phyloP scores from a whole-genome alignment of 805 yeast genomes.

The Lachancea cidri region DNA sequence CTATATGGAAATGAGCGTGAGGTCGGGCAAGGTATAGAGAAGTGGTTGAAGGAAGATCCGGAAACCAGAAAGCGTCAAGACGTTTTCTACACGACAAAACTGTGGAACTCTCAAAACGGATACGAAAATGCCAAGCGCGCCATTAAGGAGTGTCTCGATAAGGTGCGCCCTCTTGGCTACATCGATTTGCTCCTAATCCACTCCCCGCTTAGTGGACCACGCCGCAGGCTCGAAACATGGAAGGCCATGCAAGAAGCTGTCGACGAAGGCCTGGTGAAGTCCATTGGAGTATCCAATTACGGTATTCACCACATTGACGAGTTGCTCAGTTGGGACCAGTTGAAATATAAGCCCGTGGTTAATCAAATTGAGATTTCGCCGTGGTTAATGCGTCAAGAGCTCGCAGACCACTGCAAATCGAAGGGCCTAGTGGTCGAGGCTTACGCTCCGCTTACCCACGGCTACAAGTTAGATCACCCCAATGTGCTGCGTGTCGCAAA shows the following conservation, averaged over 20 bases:
- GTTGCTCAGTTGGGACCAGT: conserved; percentile 50
- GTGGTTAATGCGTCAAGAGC: conserved; percentile 65
- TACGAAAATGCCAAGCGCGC: conserved; percentile 53
- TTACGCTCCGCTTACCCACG: conserved; percentile 72
- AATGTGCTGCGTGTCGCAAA: conserved; percentile 45
- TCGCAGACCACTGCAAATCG: conserved; percentile 54
- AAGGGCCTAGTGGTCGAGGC: conserved; percentile 64
- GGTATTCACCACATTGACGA: conserved; percentile 57
- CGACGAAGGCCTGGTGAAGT: conserved; percentile 49
- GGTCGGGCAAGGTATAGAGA: conserved; percentile 52
- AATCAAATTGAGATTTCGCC: conserved; percentile 84
- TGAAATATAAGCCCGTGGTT: conserved; percentile 58
- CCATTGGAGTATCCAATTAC: conserved; percentile 78
- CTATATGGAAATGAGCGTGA: conserved; percentile 61
- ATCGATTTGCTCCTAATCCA: conserved; percentile 70
- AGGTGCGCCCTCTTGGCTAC: conserved; percentile 53
- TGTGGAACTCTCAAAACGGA: conserved; percentile 66
- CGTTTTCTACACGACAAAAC: conserved; percentile 62
- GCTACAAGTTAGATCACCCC: conserved; percentile 52
- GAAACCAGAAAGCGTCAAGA: conserved; percentile 44
- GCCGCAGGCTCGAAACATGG: conserved; percentile 56
- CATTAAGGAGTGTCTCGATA: conserved; percentile 47
- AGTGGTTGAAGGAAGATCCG: conserved; percentile 45
- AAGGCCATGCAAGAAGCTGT: conserved; percentile 71
- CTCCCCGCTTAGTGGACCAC: conserved; percentile 49